A percentile compares a stretch with the other conserved stretches of the same genome.
These are phyloP conservation scores for Heritiera littoralis DNA, from an alignment of 345 rosid genomes.

Conservation along the genomic window DNA sequence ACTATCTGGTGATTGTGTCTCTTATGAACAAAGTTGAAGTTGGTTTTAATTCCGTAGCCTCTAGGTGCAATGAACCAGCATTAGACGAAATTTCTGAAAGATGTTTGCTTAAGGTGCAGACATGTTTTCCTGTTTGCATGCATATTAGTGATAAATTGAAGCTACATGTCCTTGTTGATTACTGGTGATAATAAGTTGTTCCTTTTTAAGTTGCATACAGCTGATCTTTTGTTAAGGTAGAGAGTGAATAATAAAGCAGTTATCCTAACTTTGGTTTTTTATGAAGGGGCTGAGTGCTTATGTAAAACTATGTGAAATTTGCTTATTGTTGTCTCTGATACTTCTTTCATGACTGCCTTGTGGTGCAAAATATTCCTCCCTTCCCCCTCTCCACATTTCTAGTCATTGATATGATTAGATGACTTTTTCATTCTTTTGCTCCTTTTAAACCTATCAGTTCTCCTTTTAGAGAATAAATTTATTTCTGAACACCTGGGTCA, in stretches of 20 bases:
- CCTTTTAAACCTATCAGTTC: neutral
- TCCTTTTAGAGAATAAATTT: neutral
- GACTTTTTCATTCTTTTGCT: neutral
- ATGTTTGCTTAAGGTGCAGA: neutral
- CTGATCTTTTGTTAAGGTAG: neutral
- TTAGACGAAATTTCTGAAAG: neutral
- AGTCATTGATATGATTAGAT: neutral
- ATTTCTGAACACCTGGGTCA: neutral
- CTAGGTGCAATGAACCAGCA: neutral
- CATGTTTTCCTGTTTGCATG: neutral
- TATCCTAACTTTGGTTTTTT: neutral
- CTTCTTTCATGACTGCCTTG: neutral
- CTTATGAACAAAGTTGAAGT: neutral
- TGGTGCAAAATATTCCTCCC: neutral
- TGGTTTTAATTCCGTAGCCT: neutral
- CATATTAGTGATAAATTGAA: neutral
- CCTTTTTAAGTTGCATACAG: neutral
- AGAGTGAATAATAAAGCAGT: neutral
- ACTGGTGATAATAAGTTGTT: neutral
- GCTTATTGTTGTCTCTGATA: neutral
- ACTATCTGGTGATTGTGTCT: neutral
- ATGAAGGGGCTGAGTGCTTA: neutral
- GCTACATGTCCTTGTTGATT: neutral
- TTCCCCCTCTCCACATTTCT: neutral
- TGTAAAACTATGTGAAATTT: neutral